phyloP scores from a whole-genome alignment of 352 stramenopile genomes.

The Aphanomyces stellatus region DNA sequence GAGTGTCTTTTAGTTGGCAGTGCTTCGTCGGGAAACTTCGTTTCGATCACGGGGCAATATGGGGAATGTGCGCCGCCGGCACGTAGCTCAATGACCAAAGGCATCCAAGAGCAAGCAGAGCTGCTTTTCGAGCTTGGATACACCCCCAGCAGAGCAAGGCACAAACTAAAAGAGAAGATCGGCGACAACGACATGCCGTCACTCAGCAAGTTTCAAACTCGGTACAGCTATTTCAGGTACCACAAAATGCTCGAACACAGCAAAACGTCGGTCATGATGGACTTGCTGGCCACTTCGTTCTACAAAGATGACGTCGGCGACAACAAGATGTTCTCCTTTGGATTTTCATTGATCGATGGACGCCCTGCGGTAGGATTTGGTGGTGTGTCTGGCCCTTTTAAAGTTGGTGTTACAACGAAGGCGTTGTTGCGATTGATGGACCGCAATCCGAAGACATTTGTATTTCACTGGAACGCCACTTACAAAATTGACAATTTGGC shows the following conservation, averaged over 20 bases:
- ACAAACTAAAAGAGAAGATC: neutral
- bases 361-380: neutral
- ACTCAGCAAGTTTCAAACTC: neutral
- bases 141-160: neutral
- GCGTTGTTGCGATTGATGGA: neutral
- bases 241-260: neutral
- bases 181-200: neutral
- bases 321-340: neutral
- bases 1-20: neutral
- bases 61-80: neutral
- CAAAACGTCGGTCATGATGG: neutral
- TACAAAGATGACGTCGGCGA: neutral
- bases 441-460: neutral
- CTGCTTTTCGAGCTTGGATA: neutral
- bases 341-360: neutral
- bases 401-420: neutral
- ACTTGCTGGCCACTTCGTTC: neutral
- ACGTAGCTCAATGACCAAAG: neutral
- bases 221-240: neutral
- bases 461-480: slow-evolving; percentile 9
- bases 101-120: neutral
- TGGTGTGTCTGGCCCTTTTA: neutral
- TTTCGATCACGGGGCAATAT: neutral
- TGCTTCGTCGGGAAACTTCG: too few species aligned
- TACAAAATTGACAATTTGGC: neutral